Evolutionary conservation across 129 eudicot species (phyloP), one percentile per base, ranked within the genome.

Genomic region (Dittrichia graveolens): DNA sequence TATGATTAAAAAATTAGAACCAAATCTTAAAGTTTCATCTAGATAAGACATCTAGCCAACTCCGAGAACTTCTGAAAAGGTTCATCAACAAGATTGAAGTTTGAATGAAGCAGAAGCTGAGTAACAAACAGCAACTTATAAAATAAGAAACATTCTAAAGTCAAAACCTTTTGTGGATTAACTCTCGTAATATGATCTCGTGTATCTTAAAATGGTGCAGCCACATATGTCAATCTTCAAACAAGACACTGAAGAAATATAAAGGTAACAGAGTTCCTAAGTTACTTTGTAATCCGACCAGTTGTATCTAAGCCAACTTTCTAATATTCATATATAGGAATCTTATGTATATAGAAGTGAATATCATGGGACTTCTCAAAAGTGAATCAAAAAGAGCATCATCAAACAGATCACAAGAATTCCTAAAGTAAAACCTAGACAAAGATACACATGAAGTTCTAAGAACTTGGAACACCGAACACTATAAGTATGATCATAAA

Each of bases 351-450:
- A 5, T 34, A 74, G 64, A 63, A 24, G 55, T 53, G 38, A 53
- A 52, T 50, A 43, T 75, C 79, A 64, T 53, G 65, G 61, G 47
- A 4, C 16, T 64, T 42, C 56, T 41, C 44, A 52, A 52, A 43
- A 63, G 55, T 63, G 31, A 64, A 74, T 48, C 24, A 65, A 54
- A 75, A 43, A 8, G 53, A 75, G 46, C 47, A 45, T 14, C 41
- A 37, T 75, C 42, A 66, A 34, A 56, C 31, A 34, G 67, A 75
- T 45, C 49, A 66, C 3, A 45, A 35, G 38, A 43, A 54, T 9
- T 55, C 42, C 38, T 39, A 52, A 64, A 19, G 24, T 42, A 45
- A 24, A 31, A 13, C 39, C 19, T 4, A 39, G 5, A 52, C 64
- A 40, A 19, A 49, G 40, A 18, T 61, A 39, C 41, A n/a, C 65